Evolutionary conservation across 352 stramenopile genomes (phyloP).

Genomic region (Phytopythium sindhum): DNA sequence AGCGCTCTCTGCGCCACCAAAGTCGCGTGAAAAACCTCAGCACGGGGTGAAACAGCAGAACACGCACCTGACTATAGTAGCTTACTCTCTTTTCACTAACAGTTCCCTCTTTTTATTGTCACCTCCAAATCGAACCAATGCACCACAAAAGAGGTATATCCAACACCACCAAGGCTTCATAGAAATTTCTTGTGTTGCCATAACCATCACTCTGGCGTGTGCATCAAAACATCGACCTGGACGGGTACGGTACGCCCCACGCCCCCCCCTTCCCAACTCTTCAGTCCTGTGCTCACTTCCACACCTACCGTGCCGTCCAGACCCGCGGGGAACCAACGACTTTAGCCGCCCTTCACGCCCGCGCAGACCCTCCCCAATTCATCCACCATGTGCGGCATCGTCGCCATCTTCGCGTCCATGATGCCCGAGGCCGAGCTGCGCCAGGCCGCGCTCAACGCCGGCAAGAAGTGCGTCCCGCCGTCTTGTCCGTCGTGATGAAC

Average conservation of each 20-base stretch:
- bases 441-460: slow-evolving; percentile 92
- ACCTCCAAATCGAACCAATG: too few relatives aligned
- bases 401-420: slow-evolving; percentile 96
- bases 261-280: not conserved
- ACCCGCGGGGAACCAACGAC: not conserved
- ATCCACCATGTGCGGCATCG: slow-evolving; percentile 95
- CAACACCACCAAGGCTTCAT: not conserved
- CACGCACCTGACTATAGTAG: not conserved
- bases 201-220: not conserved
- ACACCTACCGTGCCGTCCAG: slow-evolving; percentile 4
- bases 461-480: slow-evolving; percentile 64
- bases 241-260: too few relatives aligned
- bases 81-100: not conserved
- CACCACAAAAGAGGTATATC: not conserved
- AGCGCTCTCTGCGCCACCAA: not conserved
- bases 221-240: not conserved
- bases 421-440: slow-evolving; percentile 92
- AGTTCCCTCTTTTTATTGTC: too few relatives aligned
- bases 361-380: not conserved
- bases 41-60: not conserved
- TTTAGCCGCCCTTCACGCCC: not conserved
- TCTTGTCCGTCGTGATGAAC: not conserved
- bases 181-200: slow-evolving; percentile 43
- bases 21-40: not conserved
- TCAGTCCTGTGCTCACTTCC: slow-evolving; percentile 1